A percentile compares a stretch with the other conserved stretches of the same genome.
These are phyloP conservation scores for Coemansia asiatica DNA, from an alignment of 192 early-diverging fungal species.

Conservation along the genomic window DNA sequence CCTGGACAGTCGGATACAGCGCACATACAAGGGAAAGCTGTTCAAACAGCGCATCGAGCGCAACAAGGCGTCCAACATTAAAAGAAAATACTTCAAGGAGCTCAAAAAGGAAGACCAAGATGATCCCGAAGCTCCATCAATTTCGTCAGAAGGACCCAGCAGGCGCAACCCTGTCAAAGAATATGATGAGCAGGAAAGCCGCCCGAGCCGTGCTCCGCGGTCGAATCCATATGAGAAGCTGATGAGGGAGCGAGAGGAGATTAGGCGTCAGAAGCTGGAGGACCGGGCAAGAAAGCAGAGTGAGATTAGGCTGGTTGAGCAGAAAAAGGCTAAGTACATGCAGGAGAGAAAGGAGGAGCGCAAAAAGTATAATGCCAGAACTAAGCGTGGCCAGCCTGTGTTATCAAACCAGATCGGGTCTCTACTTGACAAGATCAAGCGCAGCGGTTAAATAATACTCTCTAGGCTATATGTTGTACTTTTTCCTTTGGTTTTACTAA, in stretches of 20 bases:
- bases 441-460: not conserved
- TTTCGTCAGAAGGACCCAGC: not conserved
- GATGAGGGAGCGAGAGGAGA: conserved; percentile 27
- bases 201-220: conserved; percentile 21
- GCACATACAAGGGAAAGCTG: conserved; percentile 35
- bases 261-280: conserved; percentile 14
- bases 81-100: conserved; percentile 46
- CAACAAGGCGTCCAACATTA: conserved; percentile 41
- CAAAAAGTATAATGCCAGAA: conserved; percentile 33
- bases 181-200: not conserved
- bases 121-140: not conserved
- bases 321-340: conserved; percentile 21
- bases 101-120: conserved; percentile 16
- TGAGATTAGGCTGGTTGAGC: conserved; percentile 22
- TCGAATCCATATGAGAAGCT: conserved; percentile 42
- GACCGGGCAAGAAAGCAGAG: conserved; percentile 19
- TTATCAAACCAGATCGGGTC: conserved; percentile 38
- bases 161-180: not conserved
- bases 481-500: too few relatives aligned
- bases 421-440: conserved; percentile 35
- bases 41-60: conserved; percentile 52
- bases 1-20: conserved; percentile 32
- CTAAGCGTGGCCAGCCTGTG: conserved; percentile 40
- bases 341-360: conserved; percentile 37
- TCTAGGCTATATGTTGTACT: too few relatives aligned